Evolutionary conservation across 1,284 basidiomycete species (phyloP), one percentile per base, ranked within the genome.

Genomic region (Cutaneotrichosporon mucoides): DNA sequence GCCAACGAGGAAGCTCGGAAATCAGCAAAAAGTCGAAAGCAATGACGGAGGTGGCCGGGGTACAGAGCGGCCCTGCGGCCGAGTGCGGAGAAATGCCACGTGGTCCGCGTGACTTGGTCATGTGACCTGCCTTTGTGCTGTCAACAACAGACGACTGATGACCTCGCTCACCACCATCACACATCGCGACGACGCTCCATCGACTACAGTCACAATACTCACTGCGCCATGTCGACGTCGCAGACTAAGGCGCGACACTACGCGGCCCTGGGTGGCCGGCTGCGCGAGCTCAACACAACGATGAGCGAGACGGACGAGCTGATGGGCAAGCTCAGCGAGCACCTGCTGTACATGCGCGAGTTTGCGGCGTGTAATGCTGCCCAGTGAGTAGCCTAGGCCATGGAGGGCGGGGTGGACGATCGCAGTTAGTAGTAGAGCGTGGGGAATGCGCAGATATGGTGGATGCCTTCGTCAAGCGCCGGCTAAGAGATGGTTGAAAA

Each of bases 161-260:
- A n/a, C n/a, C 24, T 2, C 24, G 24, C 24, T 24, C 24, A 24
- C 2, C 24, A 24, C 24, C 24, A 24, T 3, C 24, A 3, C 24
- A 3, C 24, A 24, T 24, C 24, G 24, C 24, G 24, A 24, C 24
- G 24, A 24, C 24, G 24, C 24, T 24, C 24, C 24, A 24, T 24
- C 24, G 24, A 34, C 33, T 7, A 8, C 35, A n/a, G 11, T 13
- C 8, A 2, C 10, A 13, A 34, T 4, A 24, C 24, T 2, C 24
- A 24, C 24, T 24, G 24, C 24, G 24, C 38, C 9, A 68, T 15
- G 53, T 34, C 41, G 12, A 68, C 70, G 65, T 72, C 70, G 5
- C 64, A 61, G 52, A 47, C 68, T 51, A 79, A 79, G 63, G 64
- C 71, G 33, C 60, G 77, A 35, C 76, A 79, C 60, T 77, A 77